Percentiles rank a stretch among this genome's conserved stretches.
phyloP scores from a whole-genome alignment of 169 alveolate species.

The Theileria parva region DNA sequence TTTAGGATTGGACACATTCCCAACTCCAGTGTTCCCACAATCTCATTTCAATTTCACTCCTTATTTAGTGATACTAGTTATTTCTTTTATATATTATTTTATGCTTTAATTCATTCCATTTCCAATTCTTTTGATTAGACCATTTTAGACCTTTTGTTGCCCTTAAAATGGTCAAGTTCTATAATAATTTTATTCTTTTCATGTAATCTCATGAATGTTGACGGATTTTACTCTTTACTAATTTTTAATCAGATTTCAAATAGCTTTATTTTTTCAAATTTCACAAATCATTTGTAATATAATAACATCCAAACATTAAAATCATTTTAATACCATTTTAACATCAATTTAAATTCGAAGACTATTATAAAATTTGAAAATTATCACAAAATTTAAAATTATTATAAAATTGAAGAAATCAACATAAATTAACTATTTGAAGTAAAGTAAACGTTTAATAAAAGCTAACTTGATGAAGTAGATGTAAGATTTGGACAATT shows the following conservation, averaged over 20 bases:
- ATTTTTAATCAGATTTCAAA: not conserved
- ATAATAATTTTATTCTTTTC: not conserved
- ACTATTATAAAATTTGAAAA: too few relatives aligned
- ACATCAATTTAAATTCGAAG: too few relatives aligned
- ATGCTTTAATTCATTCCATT: not conserved
- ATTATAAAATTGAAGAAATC: too few relatives aligned
- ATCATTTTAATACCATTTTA: not conserved
- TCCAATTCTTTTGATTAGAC: not conserved
- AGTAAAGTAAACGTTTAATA: not conserved
- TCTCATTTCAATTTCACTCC: not conserved
- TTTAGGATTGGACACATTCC: not conserved
- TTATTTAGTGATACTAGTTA: not conserved
- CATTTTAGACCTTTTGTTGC: not conserved
- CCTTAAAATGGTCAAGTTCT: not conserved
- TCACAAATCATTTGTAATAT: not conserved
- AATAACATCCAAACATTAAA: not conserved
- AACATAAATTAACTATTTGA: too few relatives aligned
- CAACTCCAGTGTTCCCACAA: not conserved
- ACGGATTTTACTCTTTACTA: not conserved
- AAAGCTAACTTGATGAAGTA: too few relatives aligned
- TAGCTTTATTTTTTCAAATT: not conserved
- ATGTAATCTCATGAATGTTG: not conserved
- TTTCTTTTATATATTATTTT: too few relatives aligned
- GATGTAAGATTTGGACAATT: not conserved
- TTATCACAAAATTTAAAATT: too few relatives aligned